Evolutionary conservation across 495 filamentous ascomycete species (phyloP).

Genomic region (Recurvomyces mirabilis): DNA sequence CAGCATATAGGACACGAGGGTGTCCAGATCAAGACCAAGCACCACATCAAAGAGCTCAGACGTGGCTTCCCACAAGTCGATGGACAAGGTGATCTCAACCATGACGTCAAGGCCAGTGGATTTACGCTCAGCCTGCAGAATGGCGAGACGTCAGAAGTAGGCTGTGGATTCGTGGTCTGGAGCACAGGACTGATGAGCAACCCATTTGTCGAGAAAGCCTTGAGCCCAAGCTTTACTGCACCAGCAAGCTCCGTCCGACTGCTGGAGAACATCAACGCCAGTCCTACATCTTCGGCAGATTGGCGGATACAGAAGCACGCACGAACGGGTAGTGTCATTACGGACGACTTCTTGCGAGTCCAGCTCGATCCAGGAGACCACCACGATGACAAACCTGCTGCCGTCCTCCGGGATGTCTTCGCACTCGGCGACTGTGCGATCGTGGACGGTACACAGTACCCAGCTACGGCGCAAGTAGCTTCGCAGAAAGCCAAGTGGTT

Average conservation of each 20-base stretch:
- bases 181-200: conserved; percentile 54
- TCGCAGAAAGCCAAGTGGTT: conserved; percentile 78
- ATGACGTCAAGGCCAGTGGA: conserved; percentile 28
- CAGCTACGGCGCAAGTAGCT: conserved; percentile 83
- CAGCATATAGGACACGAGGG: conserved; percentile 62
- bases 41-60: conserved; percentile 54
- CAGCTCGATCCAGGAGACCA: neutral
- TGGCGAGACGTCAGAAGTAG: conserved; percentile 36
- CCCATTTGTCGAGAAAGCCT: conserved; percentile 41
- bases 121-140: conserved; percentile 41
- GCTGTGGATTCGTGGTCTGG: conserved; percentile 49
- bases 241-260: conserved; percentile 10
- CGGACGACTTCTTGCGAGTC: neutral
- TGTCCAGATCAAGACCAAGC: conserved; percentile 65
- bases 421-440: conserved; percentile 73
- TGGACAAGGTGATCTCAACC: conserved; percentile 29
- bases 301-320: neutral
- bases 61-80: conserved; percentile 43
- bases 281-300: neutral
- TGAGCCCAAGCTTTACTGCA: conserved; percentile 35
- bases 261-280: neutral
- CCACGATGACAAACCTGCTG: neutral
- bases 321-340: neutral
- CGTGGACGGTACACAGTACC: conserved; percentile 47
- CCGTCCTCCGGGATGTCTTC: conserved; percentile 52